These are phyloP conservation scores for Alternaria brassicae DNA, from an alignment of 2,329 filamentous ascomycete genomes.

Conservation along the genomic window DNA sequence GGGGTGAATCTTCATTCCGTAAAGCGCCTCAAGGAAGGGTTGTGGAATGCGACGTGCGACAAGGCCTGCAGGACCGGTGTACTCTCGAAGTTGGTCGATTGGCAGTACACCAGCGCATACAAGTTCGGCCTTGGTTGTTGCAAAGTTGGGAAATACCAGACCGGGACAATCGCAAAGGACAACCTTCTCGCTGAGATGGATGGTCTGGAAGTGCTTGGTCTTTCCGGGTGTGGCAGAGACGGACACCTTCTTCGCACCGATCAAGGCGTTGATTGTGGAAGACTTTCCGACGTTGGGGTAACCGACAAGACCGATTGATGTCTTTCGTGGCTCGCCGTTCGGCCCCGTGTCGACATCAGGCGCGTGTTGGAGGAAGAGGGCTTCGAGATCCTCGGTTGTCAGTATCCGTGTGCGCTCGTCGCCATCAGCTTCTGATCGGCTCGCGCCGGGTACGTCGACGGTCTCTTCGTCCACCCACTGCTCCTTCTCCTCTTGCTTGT, in stretches of 20 bases:
- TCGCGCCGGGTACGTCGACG: conserved; percentile 46
- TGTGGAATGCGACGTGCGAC: conserved; percentile 87
- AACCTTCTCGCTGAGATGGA: conserved; percentile 88
- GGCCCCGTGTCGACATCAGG: conserved; percentile 63
- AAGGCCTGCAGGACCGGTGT: conserved; percentile 82
- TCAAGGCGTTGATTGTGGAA: conserved; percentile 98
- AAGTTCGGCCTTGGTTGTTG: conserved; percentile 92
- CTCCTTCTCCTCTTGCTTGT: conserved; percentile 51
- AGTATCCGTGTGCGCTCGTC: conserved; percentile 72
- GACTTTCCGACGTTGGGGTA: conserved; percentile 99
- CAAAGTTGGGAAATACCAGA: conserved; percentile 98
- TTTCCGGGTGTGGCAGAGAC: conserved; percentile 97
- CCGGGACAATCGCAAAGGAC: conserved; percentile 97
- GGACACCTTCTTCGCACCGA: conserved; percentile 97
- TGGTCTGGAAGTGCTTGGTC: conserved; percentile 99
- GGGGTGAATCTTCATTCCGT: conserved; percentile 87
- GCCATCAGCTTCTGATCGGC: conserved; percentile 44
- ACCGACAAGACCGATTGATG: conserved; percentile 90
- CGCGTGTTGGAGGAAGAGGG: conserved; percentile 81
- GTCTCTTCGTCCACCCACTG: conserved; percentile 53
- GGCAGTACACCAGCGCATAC: conserved; percentile 94
- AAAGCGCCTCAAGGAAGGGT: conserved; percentile 87
- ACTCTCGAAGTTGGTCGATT: conserved; percentile 95
- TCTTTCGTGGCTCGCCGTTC: conserved; percentile 66
- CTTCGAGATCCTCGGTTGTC: conserved; percentile 90